Conservation (phyloP, 352 stramenopile species). For the Globisporangium nunn region DNA sequence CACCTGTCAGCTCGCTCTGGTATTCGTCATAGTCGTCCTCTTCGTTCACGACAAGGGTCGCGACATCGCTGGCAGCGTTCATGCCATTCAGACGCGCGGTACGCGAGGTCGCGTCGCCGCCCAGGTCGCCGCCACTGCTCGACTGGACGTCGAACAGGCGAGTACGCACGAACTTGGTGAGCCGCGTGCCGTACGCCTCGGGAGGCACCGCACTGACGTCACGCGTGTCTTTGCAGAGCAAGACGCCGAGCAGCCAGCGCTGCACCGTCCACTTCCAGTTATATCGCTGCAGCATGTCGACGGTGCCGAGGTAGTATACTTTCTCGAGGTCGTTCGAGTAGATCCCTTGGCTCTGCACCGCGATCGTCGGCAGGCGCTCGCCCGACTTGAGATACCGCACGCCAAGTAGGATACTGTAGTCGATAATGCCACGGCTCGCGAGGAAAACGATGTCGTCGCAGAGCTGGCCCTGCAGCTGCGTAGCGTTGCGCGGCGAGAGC, state of each 20-base stretch:
- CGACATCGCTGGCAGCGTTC: constrained; percentile 7
- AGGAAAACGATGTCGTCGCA: constrained; percentile 82
- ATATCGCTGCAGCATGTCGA: constrained; percentile 83
- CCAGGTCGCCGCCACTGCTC: not conserved
- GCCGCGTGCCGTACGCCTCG: constrained; percentile 56
- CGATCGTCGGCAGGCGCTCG: constrained; percentile 19
- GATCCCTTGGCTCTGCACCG: constrained; percentile 25
- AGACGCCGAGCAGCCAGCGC: constrained; percentile 56
- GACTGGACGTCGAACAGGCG: constrained; percentile 59
- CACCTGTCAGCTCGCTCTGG: constrained; percentile 11
- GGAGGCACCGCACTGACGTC: constrained; percentile 76
- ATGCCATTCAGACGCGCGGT: constrained; percentile 7
- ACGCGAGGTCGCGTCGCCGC: constrained; percentile 11
- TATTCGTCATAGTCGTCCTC: constrained; percentile 15
- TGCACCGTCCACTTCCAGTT: constrained; percentile 84
- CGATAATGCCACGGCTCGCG: constrained; percentile 75
- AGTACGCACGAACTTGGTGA: constrained; percentile 67
- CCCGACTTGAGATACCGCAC: constrained; percentile 39
- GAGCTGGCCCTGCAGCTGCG: constrained; percentile 50
- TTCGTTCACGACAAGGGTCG: constrained; percentile 15
- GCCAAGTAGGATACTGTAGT: constrained; percentile 79
- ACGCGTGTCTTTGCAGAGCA: constrained; percentile 78
- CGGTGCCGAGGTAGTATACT: constrained; percentile 70
- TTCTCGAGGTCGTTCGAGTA: constrained; percentile 45
- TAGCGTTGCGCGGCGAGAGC: constrained; percentile 35